Evolutionary conservation across 208 protist genomes (phyloP).

Genomic region (Wallacemonas sp.): DNA sequence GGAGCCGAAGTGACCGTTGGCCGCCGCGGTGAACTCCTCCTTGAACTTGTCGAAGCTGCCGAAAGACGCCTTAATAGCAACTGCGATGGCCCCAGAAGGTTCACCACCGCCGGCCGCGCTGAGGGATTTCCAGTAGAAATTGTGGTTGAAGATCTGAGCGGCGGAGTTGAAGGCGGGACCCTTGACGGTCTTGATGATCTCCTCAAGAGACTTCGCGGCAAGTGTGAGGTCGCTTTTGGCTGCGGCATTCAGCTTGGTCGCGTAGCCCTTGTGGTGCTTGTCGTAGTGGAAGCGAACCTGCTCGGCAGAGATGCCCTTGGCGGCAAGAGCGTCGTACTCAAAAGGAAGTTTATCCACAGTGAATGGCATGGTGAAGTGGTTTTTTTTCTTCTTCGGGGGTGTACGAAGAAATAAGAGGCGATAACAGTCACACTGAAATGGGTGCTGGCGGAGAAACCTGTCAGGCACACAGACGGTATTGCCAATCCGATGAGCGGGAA

Average conservation of each 20-base stretch:
- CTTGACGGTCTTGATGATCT: constrained; percentile 53
- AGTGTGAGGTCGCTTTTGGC: constrained; percentile 28
- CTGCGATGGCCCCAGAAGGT: constrained; percentile 34
- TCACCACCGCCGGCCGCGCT: constrained; percentile 33
- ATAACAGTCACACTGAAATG: not conserved
- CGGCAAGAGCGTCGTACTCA: constrained; percentile 34
- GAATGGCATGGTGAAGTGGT: constrained; percentile 25
- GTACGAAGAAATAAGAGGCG: not conserved
- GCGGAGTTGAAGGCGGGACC: constrained; percentile 74
- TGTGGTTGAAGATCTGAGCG: constrained; percentile 85
- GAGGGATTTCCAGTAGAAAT: constrained; percentile 85
- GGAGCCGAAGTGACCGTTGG: constrained; percentile 79
- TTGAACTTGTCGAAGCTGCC: constrained; percentile 82
- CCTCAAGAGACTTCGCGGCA: constrained; percentile 41
- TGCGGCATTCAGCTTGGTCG: constrained; percentile 66
- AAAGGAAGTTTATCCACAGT: constrained; percentile 47
- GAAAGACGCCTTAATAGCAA: constrained; percentile 55
- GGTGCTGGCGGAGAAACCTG: constrained; percentile 1
- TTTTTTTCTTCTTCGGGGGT: too few species aligned
- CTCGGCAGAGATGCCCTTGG: constrained; percentile 54
- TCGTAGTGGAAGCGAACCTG: constrained; percentile 68
- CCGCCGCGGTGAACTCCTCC: constrained; percentile 62
- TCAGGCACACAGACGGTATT: not conserved
- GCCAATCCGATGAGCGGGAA: not conserved
- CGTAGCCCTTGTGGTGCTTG: constrained; percentile 76